Evolutionary conservation across 1,139 yeast species (phyloP), one percentile per base, ranked within the genome.

Genomic region (Hansenula sp.): DNA sequence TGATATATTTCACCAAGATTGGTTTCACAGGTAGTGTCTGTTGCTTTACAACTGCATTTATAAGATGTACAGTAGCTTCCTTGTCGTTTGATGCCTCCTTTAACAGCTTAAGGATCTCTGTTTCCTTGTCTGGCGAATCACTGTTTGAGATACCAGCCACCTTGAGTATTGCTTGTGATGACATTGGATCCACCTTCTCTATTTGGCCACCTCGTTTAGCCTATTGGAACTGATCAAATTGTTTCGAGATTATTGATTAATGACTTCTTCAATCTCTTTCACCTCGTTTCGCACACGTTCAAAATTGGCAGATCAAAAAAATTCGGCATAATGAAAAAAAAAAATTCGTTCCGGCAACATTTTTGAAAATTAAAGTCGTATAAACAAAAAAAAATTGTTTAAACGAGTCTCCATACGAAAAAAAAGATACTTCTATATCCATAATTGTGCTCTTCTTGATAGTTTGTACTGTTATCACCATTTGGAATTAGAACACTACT

Each of bases 11-110:
- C 2, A 30, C 32, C 2, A 51, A 35, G 3, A 48, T 48, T 25
- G 37, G 35, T 36, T 47, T 51, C n/a, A 50, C 46, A 0, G 51
- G 52, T 4, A 51, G 27, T 1, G 48, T 31, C 20, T 46, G 55
- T 29, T 51, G 55, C 25, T 51, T 51, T 4, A 43, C 41, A 3
- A 50, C 17, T 1, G 48, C 50, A 20, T 32, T 42, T 24, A 48
- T 26, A 30, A 44, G 41, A 16, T 40, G 32, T 6, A 40, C 30
- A 1, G 41, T 26, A 2, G 13, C 8, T 8, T 42, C 40, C 18
- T 39, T 34, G n/a, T 38, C 32, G 4, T 29, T 26, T 11, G 28
- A 35, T 3, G 10, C 5, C 6, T 38, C 19, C 1, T 27, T 27
- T 2, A 51, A 39, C 2, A 48, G 29, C 1, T 33, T 10, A 6